Evolutionary conservation across 1,139 yeast species (phyloP), one percentile per base, ranked within the genome.

Genomic region (Meyerozyma athensensis): DNA sequence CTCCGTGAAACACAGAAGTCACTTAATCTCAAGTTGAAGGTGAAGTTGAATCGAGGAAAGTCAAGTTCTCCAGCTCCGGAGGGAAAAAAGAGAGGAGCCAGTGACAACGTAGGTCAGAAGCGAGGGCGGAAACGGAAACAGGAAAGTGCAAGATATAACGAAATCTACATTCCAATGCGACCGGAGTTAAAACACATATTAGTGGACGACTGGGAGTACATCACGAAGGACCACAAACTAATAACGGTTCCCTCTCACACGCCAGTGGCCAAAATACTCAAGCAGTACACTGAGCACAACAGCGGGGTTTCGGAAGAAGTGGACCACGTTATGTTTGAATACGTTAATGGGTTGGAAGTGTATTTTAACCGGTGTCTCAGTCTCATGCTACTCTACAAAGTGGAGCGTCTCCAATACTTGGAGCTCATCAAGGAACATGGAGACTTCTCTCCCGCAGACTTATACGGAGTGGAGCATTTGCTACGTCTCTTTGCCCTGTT

Each of bases 131-230:
- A n/a, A 18, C 30, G 26, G 19, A 30, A 19, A 17, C 26, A 31
- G 7, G 21, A 28, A 10, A 30, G 37, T 9, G 32, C 31, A 10
- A 26, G n/a, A 13, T 26, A 16, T n/a, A 26, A 26, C 8, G 86
- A 79, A 46, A 66, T 83, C 23, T 58, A 63, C 35, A 51, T 84
- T 9, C 65, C 66, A 3, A 74, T 86, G 16, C 86, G 92, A 1
- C 79, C 79, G 39, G 63, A 69, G 31, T 66, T 92, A 42, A 89
- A 87, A 56, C 69, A 83, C 4, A 52, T 81, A 5, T 63, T 92
- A 33, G 95, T 90, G 2, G 90, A 87, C 53, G 97, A 92, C 63
- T 92, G 97, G 97, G 96, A 90, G 57, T 72, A 69, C 48, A 73
- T 90, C 35, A 87, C 97, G 2, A 86, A 86, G 51, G 85, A 86